These are phyloP conservation scores for Glonium stellatum DNA, from an alignment of 495 filamentous ascomycete species.

Conservation along the genomic window DNA sequence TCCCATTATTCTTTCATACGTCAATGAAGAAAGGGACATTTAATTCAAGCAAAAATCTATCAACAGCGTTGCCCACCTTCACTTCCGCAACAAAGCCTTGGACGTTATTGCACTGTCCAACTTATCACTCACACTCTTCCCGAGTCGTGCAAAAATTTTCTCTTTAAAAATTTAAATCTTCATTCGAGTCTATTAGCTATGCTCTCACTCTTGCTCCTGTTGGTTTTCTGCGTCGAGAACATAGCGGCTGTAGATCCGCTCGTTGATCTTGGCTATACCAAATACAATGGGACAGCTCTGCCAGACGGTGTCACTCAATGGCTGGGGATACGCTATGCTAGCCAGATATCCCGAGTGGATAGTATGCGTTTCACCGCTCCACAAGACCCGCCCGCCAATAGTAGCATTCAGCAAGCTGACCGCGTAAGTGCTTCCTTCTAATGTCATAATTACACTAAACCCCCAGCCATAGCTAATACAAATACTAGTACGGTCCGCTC, in stretches of 20 bases:
- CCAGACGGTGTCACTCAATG: conserved; percentile 51
- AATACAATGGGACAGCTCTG: conserved; percentile 22
- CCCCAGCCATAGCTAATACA: conserved; percentile 36
- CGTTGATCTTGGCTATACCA: conserved; percentile 30
- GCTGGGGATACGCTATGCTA: conserved; percentile 59
- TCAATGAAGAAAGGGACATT: too few species aligned
- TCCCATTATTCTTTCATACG: too few species aligned
- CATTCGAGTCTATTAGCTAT: background rate
- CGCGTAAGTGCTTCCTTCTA: conserved; percentile 18
- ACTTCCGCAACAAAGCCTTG: too few species aligned
- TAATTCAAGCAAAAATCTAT: too few species aligned
- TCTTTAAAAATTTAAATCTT: background rate
- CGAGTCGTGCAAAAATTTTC: too few species aligned
- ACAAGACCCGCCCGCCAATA: conserved; percentile 42
- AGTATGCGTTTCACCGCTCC: conserved; percentile 55
- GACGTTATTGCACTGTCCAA: too few species aligned
- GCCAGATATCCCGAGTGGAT: conserved; percentile 47
- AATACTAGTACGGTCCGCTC: conserved; percentile 45
- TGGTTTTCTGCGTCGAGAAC: background rate
- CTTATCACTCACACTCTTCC: too few species aligned
- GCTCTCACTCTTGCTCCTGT: background rate
- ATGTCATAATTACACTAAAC: conserved; percentile 20
- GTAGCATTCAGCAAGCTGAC: conserved; percentile 41
- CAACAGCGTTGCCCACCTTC: too few species aligned
- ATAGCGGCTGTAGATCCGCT: conserved; percentile 21